Percentiles rank a stretch among this genome's conserved stretches.
These are phyloP conservation scores for Jaenimonas drosophilae DNA, from an alignment of 208 protist species.

Conservation along the genomic window DNA sequence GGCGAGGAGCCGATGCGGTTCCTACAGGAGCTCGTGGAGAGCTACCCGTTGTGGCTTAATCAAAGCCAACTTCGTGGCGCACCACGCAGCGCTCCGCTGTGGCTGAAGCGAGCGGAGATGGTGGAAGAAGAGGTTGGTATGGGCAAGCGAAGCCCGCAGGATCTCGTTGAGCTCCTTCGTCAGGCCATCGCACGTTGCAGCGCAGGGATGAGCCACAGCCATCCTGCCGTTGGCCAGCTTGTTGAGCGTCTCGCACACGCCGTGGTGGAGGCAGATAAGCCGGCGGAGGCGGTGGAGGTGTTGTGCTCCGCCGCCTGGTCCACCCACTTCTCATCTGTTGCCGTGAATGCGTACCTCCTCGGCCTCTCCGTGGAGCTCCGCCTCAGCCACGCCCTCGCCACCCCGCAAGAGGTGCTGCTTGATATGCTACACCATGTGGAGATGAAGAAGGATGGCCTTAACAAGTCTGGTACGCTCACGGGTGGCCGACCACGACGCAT, in stretches of 20 bases:
- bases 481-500: too few relatives aligned
- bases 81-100: slow-evolving; percentile 30
- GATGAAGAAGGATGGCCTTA: too few relatives aligned
- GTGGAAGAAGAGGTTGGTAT: slow-evolving; percentile 32
- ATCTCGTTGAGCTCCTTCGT: slow-evolving; percentile 35
- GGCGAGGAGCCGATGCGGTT: slow-evolving; percentile 26
- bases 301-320: slow-evolving; percentile 52
- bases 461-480: too few relatives aligned
- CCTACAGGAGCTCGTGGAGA: slow-evolving; percentile 19
- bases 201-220: slow-evolving; percentile 24
- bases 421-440: slow-evolving; percentile 7
- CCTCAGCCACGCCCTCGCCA: slow-evolving; percentile 11
- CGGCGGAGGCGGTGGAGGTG: slow-evolving; percentile 23
- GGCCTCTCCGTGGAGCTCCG: slow-evolving; percentile 49
- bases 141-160: slow-evolving; percentile 10
- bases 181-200: slow-evolving; percentile 67
- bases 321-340: slow-evolving; percentile 31
- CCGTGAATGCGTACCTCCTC: slow-evolving; percentile 50
- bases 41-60: slow-evolving; percentile 55
- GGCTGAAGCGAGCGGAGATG: slow-evolving; percentile 75
- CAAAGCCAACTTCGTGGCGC: slow-evolving; percentile 46
- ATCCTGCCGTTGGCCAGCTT: slow-evolving; percentile 47
- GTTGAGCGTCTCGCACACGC: slow-evolving; percentile 32
- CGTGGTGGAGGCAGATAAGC: slow-evolving; percentile 20
- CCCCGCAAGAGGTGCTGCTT: not conserved